phyloP scores from a whole-genome alignment of 2,329 filamentous ascomycete genomes.

The Epicoccum sorghinum region DNA sequence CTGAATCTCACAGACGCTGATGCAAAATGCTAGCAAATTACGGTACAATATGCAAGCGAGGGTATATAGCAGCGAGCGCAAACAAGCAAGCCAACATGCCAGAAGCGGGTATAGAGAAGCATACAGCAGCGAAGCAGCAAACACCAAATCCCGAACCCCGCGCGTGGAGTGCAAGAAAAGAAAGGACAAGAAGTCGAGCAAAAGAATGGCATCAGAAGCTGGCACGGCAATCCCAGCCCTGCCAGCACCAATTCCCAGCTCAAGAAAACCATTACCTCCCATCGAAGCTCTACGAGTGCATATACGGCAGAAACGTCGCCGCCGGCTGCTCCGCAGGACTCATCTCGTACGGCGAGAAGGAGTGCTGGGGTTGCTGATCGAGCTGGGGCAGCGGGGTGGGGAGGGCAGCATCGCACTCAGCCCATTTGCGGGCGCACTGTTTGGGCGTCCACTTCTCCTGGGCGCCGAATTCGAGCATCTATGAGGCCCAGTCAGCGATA shows the following conservation, averaged over 20 bases:
- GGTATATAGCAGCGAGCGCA: slow-evolving; percentile 12
- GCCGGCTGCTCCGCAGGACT: slow-evolving; percentile 45
- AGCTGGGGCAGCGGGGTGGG: slow-evolving; percentile 43
- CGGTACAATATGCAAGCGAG: slow-evolving; percentile 7
- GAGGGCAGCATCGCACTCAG: slow-evolving; percentile 47
- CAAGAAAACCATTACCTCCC: too few species aligned
- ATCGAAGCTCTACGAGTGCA: slow-evolving; percentile 22
- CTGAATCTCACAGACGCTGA: too few species aligned
- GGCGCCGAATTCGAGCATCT: slow-evolving; percentile 60
- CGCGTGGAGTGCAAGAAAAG: background rate
- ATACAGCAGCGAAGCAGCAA: background rate
- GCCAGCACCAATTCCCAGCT: background rate
- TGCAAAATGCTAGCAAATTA: background rate
- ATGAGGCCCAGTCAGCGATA: background rate
- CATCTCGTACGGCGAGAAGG: slow-evolving; percentile 44
- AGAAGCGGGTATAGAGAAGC: background rate
- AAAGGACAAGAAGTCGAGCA: background rate
- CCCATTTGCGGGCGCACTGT: slow-evolving; percentile 59
- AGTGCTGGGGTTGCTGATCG: slow-evolving; percentile 40
- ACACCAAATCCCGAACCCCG: background rate
- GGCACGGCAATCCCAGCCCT: background rate
- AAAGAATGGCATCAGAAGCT: background rate
- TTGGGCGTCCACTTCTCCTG: slow-evolving; percentile 58
- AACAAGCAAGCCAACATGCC: slow-evolving; percentile 1
- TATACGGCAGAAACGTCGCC: slow-evolving; percentile 37